Percentiles rank a stretch among this genome's conserved stretches.
phyloP scores from a whole-genome alignment of 139 green algal genomes.

The Chlorella vulgaris region DNA sequence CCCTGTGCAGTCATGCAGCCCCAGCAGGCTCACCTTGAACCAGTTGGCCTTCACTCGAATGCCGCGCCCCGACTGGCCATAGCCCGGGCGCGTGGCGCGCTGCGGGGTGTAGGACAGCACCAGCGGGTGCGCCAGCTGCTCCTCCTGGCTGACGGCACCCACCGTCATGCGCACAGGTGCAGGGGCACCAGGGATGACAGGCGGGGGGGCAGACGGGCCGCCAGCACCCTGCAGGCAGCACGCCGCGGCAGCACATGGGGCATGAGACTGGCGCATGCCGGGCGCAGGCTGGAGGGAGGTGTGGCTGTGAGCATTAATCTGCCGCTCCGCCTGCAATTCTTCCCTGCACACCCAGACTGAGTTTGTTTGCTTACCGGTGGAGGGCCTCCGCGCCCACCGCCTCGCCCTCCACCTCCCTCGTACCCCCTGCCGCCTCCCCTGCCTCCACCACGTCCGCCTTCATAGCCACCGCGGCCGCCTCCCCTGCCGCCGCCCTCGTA shows the following conservation, averaged over 20 bases:
- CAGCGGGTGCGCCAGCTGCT: background rate
- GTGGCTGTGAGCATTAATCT: too few relatives aligned
- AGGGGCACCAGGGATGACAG: background rate
- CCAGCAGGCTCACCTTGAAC: too few relatives aligned
- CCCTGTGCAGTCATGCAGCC: too few relatives aligned
- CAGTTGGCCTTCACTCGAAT: constrained; percentile 36
- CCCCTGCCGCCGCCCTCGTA: background rate
- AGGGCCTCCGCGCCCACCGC: background rate
- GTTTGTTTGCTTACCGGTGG: background rate
- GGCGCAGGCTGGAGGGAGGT: too few relatives aligned
- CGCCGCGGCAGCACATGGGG: background rate
- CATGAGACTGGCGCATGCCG: too few relatives aligned
- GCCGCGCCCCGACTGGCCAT: constrained; percentile 5
- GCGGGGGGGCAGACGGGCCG: background rate
- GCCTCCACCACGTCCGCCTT: background rate
- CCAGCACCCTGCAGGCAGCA: background rate
- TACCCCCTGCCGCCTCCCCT: background rate
- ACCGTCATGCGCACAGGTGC: background rate
- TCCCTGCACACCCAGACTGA: too few relatives aligned
- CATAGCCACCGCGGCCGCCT: background rate
- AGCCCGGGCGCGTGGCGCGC: constrained; percentile 20
- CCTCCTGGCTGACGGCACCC: background rate
- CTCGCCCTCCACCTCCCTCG: background rate
- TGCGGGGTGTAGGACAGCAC: constrained; percentile 30
- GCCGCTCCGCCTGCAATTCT: too few relatives aligned